These are phyloP conservation scores for Arthrobotrys sphaeroides DNA, from an alignment of 2,329 filamentous ascomycete genomes.

Conservation along the genomic window DNA sequence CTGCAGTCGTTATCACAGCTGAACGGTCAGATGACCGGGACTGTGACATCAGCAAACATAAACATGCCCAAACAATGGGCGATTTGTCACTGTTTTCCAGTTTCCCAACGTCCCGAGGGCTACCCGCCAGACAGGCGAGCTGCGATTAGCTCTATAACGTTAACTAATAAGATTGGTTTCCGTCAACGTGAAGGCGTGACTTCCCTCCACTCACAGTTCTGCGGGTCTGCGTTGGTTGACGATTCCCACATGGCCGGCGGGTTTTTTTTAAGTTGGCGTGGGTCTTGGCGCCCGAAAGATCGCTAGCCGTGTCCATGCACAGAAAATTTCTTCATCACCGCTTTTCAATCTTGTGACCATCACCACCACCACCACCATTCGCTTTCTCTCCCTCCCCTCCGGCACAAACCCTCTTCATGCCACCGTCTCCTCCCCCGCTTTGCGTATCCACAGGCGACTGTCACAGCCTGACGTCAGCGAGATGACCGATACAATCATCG, in stretches of 20 bases:
- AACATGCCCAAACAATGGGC: not conserved
- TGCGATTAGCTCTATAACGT: not conserved
- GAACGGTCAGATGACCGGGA: slow-evolving; percentile 17
- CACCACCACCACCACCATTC: not conserved
- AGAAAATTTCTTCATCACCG: slow-evolving; percentile 35
- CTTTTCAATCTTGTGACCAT: slow-evolving; percentile 17
- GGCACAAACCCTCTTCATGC: slow-evolving; percentile 7
- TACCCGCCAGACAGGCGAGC: slow-evolving; percentile 19
- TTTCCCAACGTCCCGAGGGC: slow-evolving; percentile 17
- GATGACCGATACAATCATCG: slow-evolving; percentile 41
- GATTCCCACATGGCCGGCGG: slow-evolving; percentile 12
- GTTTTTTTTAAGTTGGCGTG: not conserved
- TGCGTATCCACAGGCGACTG: slow-evolving; percentile 15
- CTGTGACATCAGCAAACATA: slow-evolving; percentile 14
- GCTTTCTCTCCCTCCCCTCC: not conserved
- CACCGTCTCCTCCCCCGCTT: slow-evolving; percentile 24
- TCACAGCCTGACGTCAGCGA: slow-evolving; percentile 41
- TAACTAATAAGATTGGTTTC: not conserved
- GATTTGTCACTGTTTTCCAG: slow-evolving; percentile 12
- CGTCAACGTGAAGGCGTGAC: slow-evolving; percentile 4
- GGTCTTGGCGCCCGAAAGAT: not conserved
- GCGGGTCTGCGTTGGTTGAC: not conserved
- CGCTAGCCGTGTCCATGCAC: slow-evolving; percentile 15
- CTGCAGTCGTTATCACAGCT: slow-evolving; percentile 38
- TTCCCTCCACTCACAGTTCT: too few relatives aligned